These are phyloP conservation scores for Ceratonia siliqua DNA, from an alignment of 306 rosid species.

Conservation along the genomic window DNA sequence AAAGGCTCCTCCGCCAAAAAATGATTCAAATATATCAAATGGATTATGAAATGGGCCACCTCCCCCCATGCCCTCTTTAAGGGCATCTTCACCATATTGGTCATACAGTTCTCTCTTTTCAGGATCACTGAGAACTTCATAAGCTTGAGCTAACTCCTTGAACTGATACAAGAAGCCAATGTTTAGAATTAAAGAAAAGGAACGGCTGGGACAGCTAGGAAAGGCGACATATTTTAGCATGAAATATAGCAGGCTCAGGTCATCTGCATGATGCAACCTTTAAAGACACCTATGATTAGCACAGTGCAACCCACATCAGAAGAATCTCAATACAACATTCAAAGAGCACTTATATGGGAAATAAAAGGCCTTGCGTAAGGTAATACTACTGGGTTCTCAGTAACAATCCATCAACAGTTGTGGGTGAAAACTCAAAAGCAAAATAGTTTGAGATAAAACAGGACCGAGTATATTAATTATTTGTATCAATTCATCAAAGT, in stretches of 20 bases:
- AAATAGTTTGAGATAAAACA: neutral
- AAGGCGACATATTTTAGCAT: neutral
- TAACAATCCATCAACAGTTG: neutral
- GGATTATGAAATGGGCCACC: constrained; percentile 63
- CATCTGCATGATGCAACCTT: neutral
- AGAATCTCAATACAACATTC: no score
- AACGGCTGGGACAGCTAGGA: neutral
- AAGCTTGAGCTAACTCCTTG: constrained; percentile 79
- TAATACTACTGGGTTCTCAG: neutral
- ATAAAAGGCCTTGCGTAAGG: neutral
- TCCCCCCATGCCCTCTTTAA: constrained; percentile 74
- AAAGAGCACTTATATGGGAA: no score
- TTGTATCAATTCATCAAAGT: neutral
- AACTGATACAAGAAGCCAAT: constrained; percentile 46
- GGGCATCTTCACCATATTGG: constrained; percentile 82
- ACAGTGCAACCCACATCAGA: no score
- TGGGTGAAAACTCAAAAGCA: neutral
- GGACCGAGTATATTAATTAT: neutral
- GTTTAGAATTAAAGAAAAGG: neutral
- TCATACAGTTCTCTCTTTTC: constrained; percentile 76
- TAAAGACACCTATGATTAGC: neutral
- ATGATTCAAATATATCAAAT: constrained; percentile 71
- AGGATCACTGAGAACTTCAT: constrained; percentile 76
- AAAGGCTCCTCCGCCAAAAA: constrained; percentile 55
- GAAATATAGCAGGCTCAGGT: constrained; percentile 4